These are phyloP conservation scores for Lepidium didymum DNA, from an alignment of 345 rosid genomes.

Conservation along the genomic window DNA sequence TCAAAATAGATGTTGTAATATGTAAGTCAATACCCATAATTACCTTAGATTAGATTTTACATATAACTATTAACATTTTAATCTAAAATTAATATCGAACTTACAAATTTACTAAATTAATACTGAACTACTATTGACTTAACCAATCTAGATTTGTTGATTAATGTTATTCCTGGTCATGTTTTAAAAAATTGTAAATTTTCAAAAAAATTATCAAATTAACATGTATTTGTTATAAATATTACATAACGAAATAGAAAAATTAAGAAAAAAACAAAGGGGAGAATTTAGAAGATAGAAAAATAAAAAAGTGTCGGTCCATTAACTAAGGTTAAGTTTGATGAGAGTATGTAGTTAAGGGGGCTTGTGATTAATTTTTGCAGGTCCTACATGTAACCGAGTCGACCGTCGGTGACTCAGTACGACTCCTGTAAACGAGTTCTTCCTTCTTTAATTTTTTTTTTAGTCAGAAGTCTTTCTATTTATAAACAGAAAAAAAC, in stretches of 20 bases:
- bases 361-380: constrained; percentile 1
- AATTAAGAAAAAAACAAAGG: too few species aligned
- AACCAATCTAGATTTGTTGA: too few species aligned
- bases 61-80: background rate
- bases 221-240: too few species aligned
- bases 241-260: too few species aligned
- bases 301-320: constrained; percentile 45
- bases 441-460: background rate
- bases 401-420: constrained; percentile 83
- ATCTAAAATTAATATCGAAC: background rate
- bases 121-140: too few species aligned
- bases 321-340: constrained; percentile 44
- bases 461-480: constrained; percentile 12
- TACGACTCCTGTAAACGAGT: constrained; percentile 36
- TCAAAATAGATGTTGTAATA: too few species aligned
- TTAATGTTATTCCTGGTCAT: too few species aligned
- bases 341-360: constrained; percentile 41
- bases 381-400: constrained; percentile 33
- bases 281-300: constrained; percentile 26
- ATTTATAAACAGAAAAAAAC: constrained; percentile 29
- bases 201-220: too few species aligned
- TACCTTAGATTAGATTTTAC: too few species aligned
- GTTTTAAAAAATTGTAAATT: too few species aligned
- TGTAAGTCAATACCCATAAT: too few species aligned
- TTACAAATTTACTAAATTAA: too few species aligned